These are phyloP conservation scores for Venturia oleaginea DNA, from an alignment of 2,329 filamentous ascomycete species.

Conservation along the genomic window DNA sequence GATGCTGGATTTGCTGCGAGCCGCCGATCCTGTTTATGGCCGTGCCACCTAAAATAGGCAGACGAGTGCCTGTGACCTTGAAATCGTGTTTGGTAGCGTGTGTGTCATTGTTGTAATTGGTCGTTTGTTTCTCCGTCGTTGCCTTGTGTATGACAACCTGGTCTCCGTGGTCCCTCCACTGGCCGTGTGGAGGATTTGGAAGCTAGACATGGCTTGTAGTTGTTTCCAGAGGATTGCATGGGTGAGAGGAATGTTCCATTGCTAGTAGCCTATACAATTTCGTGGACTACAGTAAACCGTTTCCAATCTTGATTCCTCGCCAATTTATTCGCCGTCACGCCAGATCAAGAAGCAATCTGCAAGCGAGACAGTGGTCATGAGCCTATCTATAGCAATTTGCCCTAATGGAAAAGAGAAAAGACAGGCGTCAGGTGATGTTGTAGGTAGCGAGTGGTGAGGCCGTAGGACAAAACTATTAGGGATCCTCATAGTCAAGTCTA, in stretches of 20 bases:
- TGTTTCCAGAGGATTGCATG: not conserved
- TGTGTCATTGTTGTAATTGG: not conserved
- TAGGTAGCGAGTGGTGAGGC: not conserved
- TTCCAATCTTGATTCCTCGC: not conserved
- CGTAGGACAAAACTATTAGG: conserved; percentile 18
- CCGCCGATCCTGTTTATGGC: not conserved
- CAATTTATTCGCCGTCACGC: not conserved
- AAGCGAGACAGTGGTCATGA: not conserved
- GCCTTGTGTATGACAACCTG: not conserved
- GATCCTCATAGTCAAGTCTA: conserved; percentile 35
- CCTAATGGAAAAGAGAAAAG: too few relatives aligned
- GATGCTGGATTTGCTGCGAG: not conserved
- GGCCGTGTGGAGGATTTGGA: not conserved
- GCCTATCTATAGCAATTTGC: not conserved
- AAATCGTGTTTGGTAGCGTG: not conserved
- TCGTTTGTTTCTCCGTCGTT: not conserved
- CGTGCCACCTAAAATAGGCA: not conserved
- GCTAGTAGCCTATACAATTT: conserved; percentile 5
- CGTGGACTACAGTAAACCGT: not conserved
- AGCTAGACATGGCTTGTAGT: not conserved
- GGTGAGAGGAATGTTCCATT: conserved; percentile 1
- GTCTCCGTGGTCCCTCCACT: not conserved
- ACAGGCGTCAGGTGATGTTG: too few relatives aligned
- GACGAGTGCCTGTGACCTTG: not conserved
- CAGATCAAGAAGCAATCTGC: not conserved